A percentile compares a stretch with the other conserved stretches of the same genome.
Evolutionary conservation across 306 rosid species (phyloP).

Genomic region (Benincasa hispida): DNA sequence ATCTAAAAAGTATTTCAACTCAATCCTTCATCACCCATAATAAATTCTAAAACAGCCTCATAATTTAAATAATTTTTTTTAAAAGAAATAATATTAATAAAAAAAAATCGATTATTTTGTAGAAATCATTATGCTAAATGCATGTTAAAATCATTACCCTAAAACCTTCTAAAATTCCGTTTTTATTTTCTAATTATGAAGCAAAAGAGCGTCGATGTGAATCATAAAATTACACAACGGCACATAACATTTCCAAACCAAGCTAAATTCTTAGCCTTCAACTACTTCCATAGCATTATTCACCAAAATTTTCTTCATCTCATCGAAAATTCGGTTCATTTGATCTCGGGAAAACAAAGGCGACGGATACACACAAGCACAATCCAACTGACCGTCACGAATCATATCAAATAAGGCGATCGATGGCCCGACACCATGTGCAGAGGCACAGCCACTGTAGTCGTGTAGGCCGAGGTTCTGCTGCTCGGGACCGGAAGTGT

Average conservation of each 20-base stretch:
- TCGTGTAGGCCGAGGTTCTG: slow-evolving; percentile 55
- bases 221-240: not conserved
- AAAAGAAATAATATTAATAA: too few relatives aligned
- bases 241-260: not conserved
- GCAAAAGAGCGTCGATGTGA: not conserved
- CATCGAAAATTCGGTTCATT: slow-evolving; percentile 44
- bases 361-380: slow-evolving; percentile 55
- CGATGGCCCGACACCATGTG: slow-evolving; percentile 87
- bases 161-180: not conserved
- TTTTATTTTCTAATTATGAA: not conserved
- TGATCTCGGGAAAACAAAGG: slow-evolving; percentile 85
- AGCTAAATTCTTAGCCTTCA: slow-evolving; percentile 12
- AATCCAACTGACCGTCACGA: slow-evolving; percentile 49
- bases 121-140: too few relatives aligned
- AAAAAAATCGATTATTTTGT: too few relatives aligned
- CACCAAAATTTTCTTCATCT: slow-evolving; percentile 60
- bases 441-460: slow-evolving; percentile 63
- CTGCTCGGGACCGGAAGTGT: slow-evolving; percentile 19
- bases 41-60: too few relatives aligned
- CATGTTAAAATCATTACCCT: not conserved
- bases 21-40: too few relatives aligned
- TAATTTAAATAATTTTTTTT: too few relatives aligned
- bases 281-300: slow-evolving; percentile 15
- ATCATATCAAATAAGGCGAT: slow-evolving; percentile 65
- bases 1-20: too few relatives aligned